Conservation (phyloP, 805 yeast species). For the Grigorovia yakushimaensis region DNA sequence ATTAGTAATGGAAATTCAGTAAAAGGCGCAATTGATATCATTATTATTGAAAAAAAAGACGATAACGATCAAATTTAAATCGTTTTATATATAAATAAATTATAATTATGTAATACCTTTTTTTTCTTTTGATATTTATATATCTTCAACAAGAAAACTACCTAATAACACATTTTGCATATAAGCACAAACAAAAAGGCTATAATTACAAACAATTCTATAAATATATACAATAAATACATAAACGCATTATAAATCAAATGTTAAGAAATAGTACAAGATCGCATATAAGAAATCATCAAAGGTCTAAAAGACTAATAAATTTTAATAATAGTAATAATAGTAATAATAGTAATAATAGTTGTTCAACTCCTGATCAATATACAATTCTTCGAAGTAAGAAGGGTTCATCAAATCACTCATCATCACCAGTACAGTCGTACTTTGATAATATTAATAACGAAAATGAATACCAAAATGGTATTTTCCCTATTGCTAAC, state of each 20-base stretch:
- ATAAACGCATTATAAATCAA: neutral
- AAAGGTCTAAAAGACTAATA: neutral
- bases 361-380: neutral
- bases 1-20: neutral
- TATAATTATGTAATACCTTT: neutral
- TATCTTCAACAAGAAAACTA: neutral
- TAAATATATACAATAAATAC: too few relatives aligned
- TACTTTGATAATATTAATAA: neutral
- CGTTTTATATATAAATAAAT: neutral
- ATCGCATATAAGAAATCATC: neutral
- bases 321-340: neutral
- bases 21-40: neutral
- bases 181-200: too few relatives aligned
- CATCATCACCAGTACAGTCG: neutral
- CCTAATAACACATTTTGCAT: too few relatives aligned
- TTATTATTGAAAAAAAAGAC: too few relatives aligned
- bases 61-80: neutral
- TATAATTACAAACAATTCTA: too few relatives aligned
- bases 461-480: neutral
- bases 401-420: constrained; percentile 5
- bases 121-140: neutral
- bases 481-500: constrained; percentile 7
- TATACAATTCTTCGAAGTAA: constrained; percentile 7
- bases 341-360: neutral
- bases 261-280: neutral